phyloP scores from a whole-genome alignment of 1,139 yeast species.

The Pichia sp. region DNA sequence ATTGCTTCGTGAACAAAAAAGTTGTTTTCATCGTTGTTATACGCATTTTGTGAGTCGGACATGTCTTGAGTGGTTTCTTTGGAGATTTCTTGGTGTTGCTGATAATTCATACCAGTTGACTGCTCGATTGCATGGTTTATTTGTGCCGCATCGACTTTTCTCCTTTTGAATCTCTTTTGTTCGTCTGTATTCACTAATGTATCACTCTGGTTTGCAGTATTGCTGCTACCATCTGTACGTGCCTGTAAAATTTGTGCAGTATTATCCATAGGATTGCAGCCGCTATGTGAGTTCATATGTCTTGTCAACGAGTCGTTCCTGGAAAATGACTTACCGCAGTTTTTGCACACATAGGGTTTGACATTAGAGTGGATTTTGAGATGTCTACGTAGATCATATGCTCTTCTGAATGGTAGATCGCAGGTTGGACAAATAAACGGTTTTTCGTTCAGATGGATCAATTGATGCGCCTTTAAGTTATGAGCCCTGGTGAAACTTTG shows the following conservation, averaged over 20 bases:
- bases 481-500: conserved; percentile 64
- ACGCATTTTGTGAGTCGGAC: no score
- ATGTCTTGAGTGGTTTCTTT: no score
- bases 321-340: conserved; percentile 63
- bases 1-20: conserved; percentile 6
- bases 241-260: no score
- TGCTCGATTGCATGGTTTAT: no score
- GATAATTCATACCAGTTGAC: no score
- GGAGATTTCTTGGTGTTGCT: no score
- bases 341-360: conserved; percentile 54
- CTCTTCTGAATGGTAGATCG: conserved; percentile 54
- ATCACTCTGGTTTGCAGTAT: no score
- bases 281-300: conserved; percentile 30
- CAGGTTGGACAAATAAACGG: conserved; percentile 67
- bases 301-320: conserved; percentile 71
- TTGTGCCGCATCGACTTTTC: no score
- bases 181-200: no score
- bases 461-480: conserved; percentile 64
- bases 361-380: conserved; percentile 71
- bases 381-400: conserved; percentile 72
- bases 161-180: no score
- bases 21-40: conserved; percentile 2
- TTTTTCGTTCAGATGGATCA: conserved; percentile 59
- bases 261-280: no score
- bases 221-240: no score